These are phyloP conservation scores for Flaveria bidentis DNA, from an alignment of 129 eudicot species.

Conservation along the genomic window DNA sequence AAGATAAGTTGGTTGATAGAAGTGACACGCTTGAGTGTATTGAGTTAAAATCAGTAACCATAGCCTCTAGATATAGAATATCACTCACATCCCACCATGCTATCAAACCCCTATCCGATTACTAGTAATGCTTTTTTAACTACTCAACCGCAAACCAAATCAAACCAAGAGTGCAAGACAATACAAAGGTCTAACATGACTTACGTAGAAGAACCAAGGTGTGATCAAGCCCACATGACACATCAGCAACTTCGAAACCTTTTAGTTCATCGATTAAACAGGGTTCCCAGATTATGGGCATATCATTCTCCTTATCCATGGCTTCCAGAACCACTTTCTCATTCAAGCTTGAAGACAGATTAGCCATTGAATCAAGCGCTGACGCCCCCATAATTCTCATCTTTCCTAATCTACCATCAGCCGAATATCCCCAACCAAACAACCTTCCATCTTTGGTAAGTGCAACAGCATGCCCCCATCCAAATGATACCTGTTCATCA, in stretches of 20 bases:
- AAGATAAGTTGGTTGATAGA: no score
- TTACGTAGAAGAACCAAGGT: conserved; percentile 78
- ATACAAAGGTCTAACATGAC: conserved; percentile 22
- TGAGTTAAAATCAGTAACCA: not conserved
- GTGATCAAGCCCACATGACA: conserved; percentile 91
- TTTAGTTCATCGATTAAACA: conserved; percentile 60
- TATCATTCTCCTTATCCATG: conserved; percentile 84
- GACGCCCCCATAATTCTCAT: conserved; percentile 53
- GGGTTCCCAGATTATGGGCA: conserved; percentile 95
- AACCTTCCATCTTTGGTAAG: conserved; percentile 72
- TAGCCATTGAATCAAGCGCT: conserved; percentile 55
- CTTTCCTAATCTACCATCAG: conserved; percentile 91
- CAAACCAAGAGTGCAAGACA: no score
- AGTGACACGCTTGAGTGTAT: not conserved
- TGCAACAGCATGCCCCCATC: conserved; percentile 99
- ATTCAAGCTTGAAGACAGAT: conserved; percentile 36
- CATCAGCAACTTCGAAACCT: conserved; percentile 58
- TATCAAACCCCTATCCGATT: not conserved
- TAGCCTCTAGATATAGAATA: not conserved
- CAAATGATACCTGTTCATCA: conserved; percentile 69
- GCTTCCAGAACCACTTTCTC: conserved; percentile 71
- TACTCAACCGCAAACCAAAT: not conserved
- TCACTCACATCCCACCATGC: not conserved
- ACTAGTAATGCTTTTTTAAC: not conserved
- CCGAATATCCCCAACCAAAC: conserved; percentile 96